These are phyloP conservation scores for Dictyostelium discoideum DNA, from an alignment of 78 protist species.

Conservation along the genomic window dicty_2.7 NC_007090.3:5155501-5156000, in stretches of 20 bases:
- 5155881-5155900: slow-evolving; percentile 8
- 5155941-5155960: background rate
- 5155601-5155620: slow-evolving; percentile 13
- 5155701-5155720: background rate
- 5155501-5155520: background rate
- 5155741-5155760: background rate
- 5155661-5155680: background rate
- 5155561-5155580: slow-evolving; percentile 23
- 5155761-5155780: slow-evolving; percentile 3
- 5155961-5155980: background rate
- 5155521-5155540: slow-evolving; percentile 4
- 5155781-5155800: background rate
- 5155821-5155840: background rate
- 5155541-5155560: slow-evolving; percentile 11
- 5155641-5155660: background rate
- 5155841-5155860: background rate
- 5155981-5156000: too few species aligned
- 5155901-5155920: slow-evolving; percentile 5
- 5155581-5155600: background rate
- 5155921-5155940: background rate
- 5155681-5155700: background rate
- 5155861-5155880: background rate
- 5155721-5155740: background rate
- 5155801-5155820: background rate
- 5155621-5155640: background rate